These are phyloP conservation scores for Aphanomyces cochlioides DNA, from an alignment of 352 stramenopile genomes.

Conservation along the genomic window DNA sequence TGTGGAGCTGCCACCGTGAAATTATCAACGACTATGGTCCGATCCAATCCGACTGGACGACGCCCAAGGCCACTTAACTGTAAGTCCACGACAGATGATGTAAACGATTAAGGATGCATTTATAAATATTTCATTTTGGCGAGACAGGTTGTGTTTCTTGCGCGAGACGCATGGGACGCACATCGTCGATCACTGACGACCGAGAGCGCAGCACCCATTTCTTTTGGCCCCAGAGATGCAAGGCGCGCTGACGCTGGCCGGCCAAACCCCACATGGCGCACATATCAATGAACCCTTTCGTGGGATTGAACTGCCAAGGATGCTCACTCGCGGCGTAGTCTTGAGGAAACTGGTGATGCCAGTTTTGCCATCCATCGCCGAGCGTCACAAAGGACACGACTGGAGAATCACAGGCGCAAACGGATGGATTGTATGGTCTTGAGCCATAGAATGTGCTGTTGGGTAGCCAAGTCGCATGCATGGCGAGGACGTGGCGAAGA, in stretches of 20 bases:
- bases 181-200: neutral
- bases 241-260: slow-evolving; percentile 6
- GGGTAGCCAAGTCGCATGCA: slow-evolving; percentile 98
- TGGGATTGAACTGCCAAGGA: slow-evolving; percentile 98
- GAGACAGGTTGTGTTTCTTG: no score
- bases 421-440: slow-evolving; percentile 96
- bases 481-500: slow-evolving; percentile 93
- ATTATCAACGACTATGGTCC: slow-evolving; percentile 93
- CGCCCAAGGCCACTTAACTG: slow-evolving; percentile 80
- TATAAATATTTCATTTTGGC: no score
- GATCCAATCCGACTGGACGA: slow-evolving; percentile 65
- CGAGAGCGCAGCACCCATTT: slow-evolving; percentile 6
- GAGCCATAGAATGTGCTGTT: slow-evolving; percentile 98
- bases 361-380: slow-evolving; percentile 98
- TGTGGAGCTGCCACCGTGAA: slow-evolving; percentile 98
- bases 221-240: slow-evolving; percentile 16
- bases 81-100: slow-evolving; percentile 26
- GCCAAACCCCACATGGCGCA: slow-evolving; percentile 44
- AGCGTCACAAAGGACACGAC: slow-evolving; percentile 94
- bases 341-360: slow-evolving; percentile 99
- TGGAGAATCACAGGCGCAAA: slow-evolving; percentile 93
- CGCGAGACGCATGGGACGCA: neutral
- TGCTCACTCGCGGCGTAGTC: slow-evolving; percentile 97
- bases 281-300: slow-evolving; percentile 97
- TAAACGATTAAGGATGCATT: neutral